Evolutionary conservation across 2,329 filamentous ascomycete species (phyloP), one percentile per base, ranked within the genome.

Genomic region (Microsporum canis): DNA sequence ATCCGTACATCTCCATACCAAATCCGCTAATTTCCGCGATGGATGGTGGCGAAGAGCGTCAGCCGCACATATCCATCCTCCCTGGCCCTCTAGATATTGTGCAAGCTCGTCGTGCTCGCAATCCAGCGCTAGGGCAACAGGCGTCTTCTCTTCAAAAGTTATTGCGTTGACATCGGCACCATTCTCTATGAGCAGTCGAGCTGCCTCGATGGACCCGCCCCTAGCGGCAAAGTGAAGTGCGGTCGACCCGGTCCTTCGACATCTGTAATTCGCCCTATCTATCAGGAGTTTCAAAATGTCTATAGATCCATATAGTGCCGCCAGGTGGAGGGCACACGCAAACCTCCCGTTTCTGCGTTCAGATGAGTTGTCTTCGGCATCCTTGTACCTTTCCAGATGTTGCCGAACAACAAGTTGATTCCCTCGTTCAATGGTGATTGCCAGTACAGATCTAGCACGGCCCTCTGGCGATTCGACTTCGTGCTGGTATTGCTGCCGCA

Each of bases 111-210:
- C 27, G 10, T 53, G 43, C n/a, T 56, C n/a, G 8, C 17, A 14
- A 14, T 33, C 23, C 23, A 33, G 17, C 27, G 59, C 53, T 5
- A 60, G 34, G 23, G 39, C 51, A 31, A 64, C 59, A 5, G 59
- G 63, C 7, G 63, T 64, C 38, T 33, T 43, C n/a, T 51, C 61
- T 1, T 58, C 23, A 7, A 41, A 17, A 38, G 60, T 49, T 3
- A 60, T 57, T 10, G 57, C 29, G 29, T 64, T 59, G 27, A 63
- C 34, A 12, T 63, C 57, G 14, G 61, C 59, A 10, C 61, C 63
- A 23, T 57, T 57, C 4, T 59, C 6, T 39, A 64, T 39, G 12
- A 64, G 61, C 2, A 64, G 47, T 2, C 55, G 45, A 7, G 58
- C 57, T n/a, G 60, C 29, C 10, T 55, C 51, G 7, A 14, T 23